These are phyloP conservation scores for Ophiostoma sp. DNA, from an alignment of 2,329 filamentous ascomycete genomes.

Conservation along the genomic window DNA sequence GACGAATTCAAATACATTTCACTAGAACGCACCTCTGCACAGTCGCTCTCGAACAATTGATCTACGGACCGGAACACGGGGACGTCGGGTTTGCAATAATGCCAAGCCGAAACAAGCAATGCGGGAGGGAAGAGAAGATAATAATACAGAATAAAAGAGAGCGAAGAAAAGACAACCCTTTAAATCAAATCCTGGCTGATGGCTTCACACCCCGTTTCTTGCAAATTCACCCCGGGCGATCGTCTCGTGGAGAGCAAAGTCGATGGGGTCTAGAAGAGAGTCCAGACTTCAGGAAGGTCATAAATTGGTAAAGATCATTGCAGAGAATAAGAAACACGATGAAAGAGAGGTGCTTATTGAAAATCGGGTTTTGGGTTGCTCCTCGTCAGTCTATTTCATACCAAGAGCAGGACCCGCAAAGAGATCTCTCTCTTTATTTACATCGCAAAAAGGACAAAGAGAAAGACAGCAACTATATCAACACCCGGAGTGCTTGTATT, in stretches of 20 bases:
- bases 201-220: conserved; percentile 21
- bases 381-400: neutral
- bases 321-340: neutral
- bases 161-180: neutral
- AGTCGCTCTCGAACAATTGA: conserved; percentile 26
- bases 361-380: neutral
- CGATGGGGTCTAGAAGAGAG: neutral
- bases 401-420: too few species aligned
- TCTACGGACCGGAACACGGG: conserved; percentile 28
- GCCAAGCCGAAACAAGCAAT: conserved; percentile 27
- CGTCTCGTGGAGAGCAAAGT: neutral
- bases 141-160: neutral
- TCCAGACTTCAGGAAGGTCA: neutral
- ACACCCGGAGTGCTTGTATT: neutral
- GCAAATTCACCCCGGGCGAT: conserved; percentile 9
- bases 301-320: neutral
- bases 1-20: neutral
- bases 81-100: conserved; percentile 10
- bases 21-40: neutral
- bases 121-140: neutral
- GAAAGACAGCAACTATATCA: neutral
- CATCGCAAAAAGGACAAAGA: neutral
- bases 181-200: conserved; percentile 23
- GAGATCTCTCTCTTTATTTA: neutral
- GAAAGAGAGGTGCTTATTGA: neutral